Evolutionary conservation across 805 yeast species (phyloP).

Genomic region (Priceomyces melissophilus): DNA sequence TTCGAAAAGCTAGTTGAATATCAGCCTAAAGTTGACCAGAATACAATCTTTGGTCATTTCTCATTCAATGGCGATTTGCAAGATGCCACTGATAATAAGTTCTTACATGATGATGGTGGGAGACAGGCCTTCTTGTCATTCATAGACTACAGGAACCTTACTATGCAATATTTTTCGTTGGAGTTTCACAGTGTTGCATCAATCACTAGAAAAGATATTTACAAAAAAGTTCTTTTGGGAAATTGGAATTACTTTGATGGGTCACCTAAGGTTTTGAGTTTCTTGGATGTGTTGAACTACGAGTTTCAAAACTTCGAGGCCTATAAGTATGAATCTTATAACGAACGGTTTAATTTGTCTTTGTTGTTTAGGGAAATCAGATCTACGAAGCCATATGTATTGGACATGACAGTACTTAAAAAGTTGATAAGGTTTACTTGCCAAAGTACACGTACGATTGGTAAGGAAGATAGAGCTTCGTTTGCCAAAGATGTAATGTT

Average conservation of each 20-base stretch:
- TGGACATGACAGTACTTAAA: slow-evolving; percentile 37
- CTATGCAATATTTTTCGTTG: slow-evolving; percentile 63
- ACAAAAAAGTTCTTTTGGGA: slow-evolving; percentile 52
- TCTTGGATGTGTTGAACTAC: slow-evolving; percentile 68
- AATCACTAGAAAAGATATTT: slow-evolving; percentile 48
- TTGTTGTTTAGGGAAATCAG: slow-evolving; percentile 38
- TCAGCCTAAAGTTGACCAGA: slow-evolving; percentile 53
- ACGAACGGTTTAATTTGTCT: slow-evolving; percentile 24
- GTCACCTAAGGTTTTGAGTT: slow-evolving; percentile 63
- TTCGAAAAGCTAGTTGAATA: slow-evolving; percentile 48
- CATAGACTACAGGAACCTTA: slow-evolving; percentile 54
- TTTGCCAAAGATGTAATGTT: slow-evolving; percentile 24
- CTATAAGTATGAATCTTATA: slow-evolving; percentile 28
- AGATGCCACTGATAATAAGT: slow-evolving; percentile 22
- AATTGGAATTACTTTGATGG: slow-evolving; percentile 50
- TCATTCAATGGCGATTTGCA: slow-evolving; percentile 42
- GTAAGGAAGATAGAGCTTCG: slow-evolving; percentile 16
- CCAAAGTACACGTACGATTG: slow-evolving; percentile 15
- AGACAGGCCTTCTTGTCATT: slow-evolving; percentile 59
- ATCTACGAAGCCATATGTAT: slow-evolving; percentile 23
- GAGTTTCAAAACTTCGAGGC: slow-evolving; percentile 44
- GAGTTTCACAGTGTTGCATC: slow-evolving; percentile 63
- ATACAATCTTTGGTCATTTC: slow-evolving; percentile 53
- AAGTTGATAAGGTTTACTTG: slow-evolving; percentile 21
- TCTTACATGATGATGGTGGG: slow-evolving; percentile 30